These are phyloP conservation scores for Aureobasidium sp. DNA, from an alignment of 2,329 filamentous ascomycete species.

Conservation along the genomic window DNA sequence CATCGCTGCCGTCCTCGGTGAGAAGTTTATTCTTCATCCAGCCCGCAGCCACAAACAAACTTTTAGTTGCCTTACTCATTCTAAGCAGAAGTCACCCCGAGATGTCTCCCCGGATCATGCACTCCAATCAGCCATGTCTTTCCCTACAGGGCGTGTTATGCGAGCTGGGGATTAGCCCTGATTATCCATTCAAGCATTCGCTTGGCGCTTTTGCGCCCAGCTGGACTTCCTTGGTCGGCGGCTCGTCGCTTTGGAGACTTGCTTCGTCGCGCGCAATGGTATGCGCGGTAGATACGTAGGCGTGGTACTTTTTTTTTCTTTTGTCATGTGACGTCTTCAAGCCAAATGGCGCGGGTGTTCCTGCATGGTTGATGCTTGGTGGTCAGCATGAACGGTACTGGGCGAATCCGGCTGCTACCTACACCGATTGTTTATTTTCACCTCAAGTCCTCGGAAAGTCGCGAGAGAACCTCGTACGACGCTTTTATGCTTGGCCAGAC, in stretches of 20 bases:
- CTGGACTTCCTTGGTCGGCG: neutral
- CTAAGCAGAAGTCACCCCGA: neutral
- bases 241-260: neutral
- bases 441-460: neutral
- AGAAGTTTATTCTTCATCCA: neutral
- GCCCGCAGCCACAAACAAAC: neutral
- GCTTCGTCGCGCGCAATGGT: neutral
- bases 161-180: neutral
- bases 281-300: too few relatives aligned
- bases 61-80: too few relatives aligned
- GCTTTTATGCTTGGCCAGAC: neutral
- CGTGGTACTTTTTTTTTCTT: neutral
- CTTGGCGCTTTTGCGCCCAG: neutral
- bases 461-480: neutral
- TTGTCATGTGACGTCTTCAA: neutral
- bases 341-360: neutral
- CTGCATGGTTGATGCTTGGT: neutral
- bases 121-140: neutral
- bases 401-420: conserved; percentile 6
- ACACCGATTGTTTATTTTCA: conserved; percentile 1
- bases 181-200: neutral
- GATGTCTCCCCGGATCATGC: neutral
- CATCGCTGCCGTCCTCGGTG: neutral
- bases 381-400: neutral
- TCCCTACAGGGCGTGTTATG: neutral